Base-by-base conservation (phyloP, 129 eudicot genomes). In the Ambrosia trifida region DNA sequence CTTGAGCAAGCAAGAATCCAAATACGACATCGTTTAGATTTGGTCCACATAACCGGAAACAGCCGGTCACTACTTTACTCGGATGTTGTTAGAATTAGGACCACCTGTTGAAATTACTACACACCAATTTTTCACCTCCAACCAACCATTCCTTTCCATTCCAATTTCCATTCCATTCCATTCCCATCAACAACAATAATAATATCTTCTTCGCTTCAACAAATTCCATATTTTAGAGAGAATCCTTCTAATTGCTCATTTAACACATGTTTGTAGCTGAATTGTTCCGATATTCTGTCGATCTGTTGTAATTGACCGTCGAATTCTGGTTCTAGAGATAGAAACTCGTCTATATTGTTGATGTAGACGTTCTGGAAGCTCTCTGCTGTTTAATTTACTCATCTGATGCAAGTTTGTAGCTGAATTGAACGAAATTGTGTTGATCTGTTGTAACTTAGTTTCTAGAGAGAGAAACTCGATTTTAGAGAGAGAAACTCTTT, bases 51-150 rank as follows among this genome's bases (percentile, higher is more conserved):
- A 51, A 84, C 85, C 80, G 76, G 84, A 61, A 74, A 36, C 40
- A 70, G 24, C 84, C 82, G 65, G 79, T 76, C 64, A 64, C 70
- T 66, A 46, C 24, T 54, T 65, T 66, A 46, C n/a, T 54, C 20
- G 50, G 54, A 38, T 54, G 68, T 66, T 54, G 78, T 75, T 75
- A 74, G 70, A 36, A 54, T 47, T 71, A 77, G 69, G 73, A 85
- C 87, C 76, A 68, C 82, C 64, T 66, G 84, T 85, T 82, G 72
- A 77, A 78, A 70, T 51, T 64, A 72, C 75, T 69, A 69, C 70
- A 66, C 58, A 53, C 41, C 65, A 62, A 31, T 84, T 73, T 73
- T 77, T 73, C 72, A 74, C 77, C 72, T 73, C 72, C 78, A 77
- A 69, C 66, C 75, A 79, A 7, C 72, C 66, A 47, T 24, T 24